Evolutionary conservation across 2,329 filamentous ascomycete species (phyloP).

Genomic region (Diaporthe sp.): DNA sequence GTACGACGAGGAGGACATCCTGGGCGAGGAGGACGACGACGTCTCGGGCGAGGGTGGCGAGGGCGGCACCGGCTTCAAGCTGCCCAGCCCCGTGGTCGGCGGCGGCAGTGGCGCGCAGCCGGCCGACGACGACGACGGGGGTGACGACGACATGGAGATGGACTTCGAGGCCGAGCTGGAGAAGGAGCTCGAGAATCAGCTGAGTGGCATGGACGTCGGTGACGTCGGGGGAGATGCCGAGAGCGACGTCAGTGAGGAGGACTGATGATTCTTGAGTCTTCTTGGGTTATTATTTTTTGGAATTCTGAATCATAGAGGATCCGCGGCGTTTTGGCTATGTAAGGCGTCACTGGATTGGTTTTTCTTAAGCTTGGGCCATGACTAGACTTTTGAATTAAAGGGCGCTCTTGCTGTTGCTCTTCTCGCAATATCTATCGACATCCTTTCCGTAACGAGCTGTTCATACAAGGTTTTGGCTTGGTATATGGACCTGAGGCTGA

Average conservation of each 20-base stretch:
- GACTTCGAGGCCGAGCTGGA: conserved; percentile 66
- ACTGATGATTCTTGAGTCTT: conserved; percentile 52
- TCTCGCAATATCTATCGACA: not conserved
- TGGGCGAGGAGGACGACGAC: conserved; percentile 53
- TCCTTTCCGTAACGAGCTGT: not conserved
- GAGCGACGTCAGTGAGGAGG: conserved; percentile 76
- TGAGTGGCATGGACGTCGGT: conserved; percentile 50
- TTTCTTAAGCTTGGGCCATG: not conserved
- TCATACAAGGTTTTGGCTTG: not conserved
- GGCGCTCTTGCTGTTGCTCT: not conserved
- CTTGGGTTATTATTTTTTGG: not conserved
- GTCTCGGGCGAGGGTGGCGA: conserved; percentile 54
- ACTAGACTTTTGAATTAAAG: not conserved
- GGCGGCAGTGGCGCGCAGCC: conserved; percentile 36
- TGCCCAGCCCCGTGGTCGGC: conserved; percentile 65
- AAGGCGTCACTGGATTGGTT: not conserved
- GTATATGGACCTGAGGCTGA: not conserved
- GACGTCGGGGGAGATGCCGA: conserved; percentile 66
- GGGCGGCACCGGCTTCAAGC: conserved; percentile 58
- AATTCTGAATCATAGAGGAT: not conserved
- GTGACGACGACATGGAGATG: conserved; percentile 49
- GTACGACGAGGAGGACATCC: conserved; percentile 53
- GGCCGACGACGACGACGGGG: conserved; percentile 40
- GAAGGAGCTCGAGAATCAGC: conserved; percentile 68
- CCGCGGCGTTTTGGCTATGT: not conserved